Evolutionary conservation across 306 rosid species (phyloP).

Genomic region (Corylus avellana): DNA sequence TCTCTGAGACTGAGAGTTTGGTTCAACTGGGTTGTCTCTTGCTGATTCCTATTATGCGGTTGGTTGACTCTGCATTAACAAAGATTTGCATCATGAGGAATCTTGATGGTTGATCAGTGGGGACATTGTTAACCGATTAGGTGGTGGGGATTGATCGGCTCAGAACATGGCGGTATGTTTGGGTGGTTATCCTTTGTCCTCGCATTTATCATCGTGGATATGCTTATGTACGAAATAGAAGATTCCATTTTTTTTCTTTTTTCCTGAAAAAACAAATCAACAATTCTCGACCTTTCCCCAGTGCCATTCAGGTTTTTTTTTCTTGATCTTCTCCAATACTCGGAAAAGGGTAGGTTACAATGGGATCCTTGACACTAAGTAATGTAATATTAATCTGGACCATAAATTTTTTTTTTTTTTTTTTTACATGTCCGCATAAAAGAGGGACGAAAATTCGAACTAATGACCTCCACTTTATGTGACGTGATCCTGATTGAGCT

Average conservation of each 20-base stretch:
- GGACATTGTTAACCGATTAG: neutral
- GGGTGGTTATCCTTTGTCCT: slow-evolving; percentile 7
- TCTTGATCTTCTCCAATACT: too few relatives aligned
- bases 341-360: too few relatives aligned
- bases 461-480: too few relatives aligned
- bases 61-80: neutral
- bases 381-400: too few relatives aligned
- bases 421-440: too few relatives aligned
- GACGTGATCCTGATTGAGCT: too few relatives aligned
- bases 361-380: too few relatives aligned
- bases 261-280: too few relatives aligned
- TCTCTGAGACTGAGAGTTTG: neutral
- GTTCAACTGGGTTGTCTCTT: neutral
- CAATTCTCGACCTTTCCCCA: too few relatives aligned
- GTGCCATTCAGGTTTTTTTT: too few relatives aligned
- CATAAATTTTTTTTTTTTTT: too few relatives aligned
- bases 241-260: neutral
- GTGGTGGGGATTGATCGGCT: neutral
- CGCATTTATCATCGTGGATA: neutral
- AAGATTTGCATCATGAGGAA: neutral
- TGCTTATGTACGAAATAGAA: neutral
- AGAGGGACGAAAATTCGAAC: too few relatives aligned
- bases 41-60: neutral
- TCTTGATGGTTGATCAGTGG: neutral
- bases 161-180: neutral